A percentile compares a stretch with the other conserved stretches of the same genome.
Conservation (phyloP, 192 early-diverging fungal genomes). For the Coemansia sp. region DNA sequence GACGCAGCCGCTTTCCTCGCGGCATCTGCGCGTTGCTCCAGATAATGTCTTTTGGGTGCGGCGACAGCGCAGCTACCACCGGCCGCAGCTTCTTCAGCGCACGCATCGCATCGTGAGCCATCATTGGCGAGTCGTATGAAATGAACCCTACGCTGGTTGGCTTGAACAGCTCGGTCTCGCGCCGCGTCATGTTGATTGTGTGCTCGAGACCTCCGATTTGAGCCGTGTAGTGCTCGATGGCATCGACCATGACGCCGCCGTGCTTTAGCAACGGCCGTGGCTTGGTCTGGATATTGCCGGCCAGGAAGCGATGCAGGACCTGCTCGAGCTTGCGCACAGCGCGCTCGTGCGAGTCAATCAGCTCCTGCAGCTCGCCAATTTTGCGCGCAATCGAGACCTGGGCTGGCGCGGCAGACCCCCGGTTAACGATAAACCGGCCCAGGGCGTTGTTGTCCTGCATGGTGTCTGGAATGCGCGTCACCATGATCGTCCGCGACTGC, state of each 20-base stretch:
- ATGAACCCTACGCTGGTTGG: slow-evolving; percentile 71
- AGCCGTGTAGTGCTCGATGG: slow-evolving; percentile 68
- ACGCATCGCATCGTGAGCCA: slow-evolving; percentile 49
- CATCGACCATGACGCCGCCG: slow-evolving; percentile 58
- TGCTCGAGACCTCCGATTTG: slow-evolving; percentile 60
- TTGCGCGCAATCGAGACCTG: slow-evolving; percentile 68
- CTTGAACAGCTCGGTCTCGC: slow-evolving; percentile 50
- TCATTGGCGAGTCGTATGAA: slow-evolving; percentile 60
- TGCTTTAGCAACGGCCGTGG: slow-evolving; percentile 49
- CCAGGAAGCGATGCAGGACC: slow-evolving; percentile 60
- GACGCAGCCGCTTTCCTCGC: slow-evolving; percentile 48
- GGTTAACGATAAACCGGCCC: slow-evolving; percentile 48
- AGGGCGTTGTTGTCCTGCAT: slow-evolving; percentile 62
- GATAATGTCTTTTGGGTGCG: slow-evolving; percentile 74
- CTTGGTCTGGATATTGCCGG: slow-evolving; percentile 19
- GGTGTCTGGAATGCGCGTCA: slow-evolving; percentile 60
- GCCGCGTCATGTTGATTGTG: slow-evolving; percentile 57
- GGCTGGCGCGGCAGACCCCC: slow-evolving; percentile 47
- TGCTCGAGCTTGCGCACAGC: slow-evolving; percentile 66
- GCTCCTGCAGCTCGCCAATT: slow-evolving; percentile 63
- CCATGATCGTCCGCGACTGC: slow-evolving; percentile 67
- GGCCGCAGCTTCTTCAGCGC: slow-evolving; percentile 30
- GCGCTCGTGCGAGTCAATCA: slow-evolving; percentile 64
- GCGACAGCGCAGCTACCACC: slow-evolving; percentile 50
- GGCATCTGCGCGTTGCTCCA: slow-evolving; percentile 69